phyloP scores from a whole-genome alignment of 306 rosid species.

The Trichosanthes cucumerina region DNA sequence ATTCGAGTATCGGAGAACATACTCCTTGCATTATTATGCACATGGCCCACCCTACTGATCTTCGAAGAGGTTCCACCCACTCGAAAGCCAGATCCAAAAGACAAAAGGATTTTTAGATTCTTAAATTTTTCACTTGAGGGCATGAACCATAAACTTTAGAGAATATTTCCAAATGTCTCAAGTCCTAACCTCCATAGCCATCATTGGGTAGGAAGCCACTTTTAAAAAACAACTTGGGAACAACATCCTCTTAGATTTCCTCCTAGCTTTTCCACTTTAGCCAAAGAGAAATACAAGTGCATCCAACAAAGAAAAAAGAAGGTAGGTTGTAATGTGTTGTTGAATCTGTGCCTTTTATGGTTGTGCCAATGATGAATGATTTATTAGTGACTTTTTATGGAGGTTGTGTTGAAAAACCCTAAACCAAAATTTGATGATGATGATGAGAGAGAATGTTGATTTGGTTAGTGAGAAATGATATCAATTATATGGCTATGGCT shows the following conservation, averaged over 20 bases:
- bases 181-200: neutral
- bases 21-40: neutral
- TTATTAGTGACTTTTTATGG: neutral
- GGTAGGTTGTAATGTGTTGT: neutral
- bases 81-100: neutral
- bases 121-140: neutral
- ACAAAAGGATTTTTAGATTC: neutral
- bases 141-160: neutral
- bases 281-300: neutral
- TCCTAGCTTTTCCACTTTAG: neutral
- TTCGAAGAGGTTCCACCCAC: neutral
- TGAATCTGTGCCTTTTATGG: constrained; percentile 7
- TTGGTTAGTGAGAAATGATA: constrained; percentile 7
- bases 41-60: neutral
- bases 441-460: constrained; percentile 12
- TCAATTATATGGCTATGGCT: constrained; percentile 9
- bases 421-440: neutral
- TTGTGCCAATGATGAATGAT: constrained; percentile 4
- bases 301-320: neutral
- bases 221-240: neutral
- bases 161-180: neutral
- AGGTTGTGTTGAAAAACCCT: neutral
- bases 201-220: neutral
- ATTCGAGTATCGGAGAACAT: neutral
- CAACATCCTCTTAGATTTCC: neutral